A percentile compares a stretch with the other conserved stretches of the same genome.
Conservation (phyloP, 805 yeast species). For the Candida ponderosae region DNA sequence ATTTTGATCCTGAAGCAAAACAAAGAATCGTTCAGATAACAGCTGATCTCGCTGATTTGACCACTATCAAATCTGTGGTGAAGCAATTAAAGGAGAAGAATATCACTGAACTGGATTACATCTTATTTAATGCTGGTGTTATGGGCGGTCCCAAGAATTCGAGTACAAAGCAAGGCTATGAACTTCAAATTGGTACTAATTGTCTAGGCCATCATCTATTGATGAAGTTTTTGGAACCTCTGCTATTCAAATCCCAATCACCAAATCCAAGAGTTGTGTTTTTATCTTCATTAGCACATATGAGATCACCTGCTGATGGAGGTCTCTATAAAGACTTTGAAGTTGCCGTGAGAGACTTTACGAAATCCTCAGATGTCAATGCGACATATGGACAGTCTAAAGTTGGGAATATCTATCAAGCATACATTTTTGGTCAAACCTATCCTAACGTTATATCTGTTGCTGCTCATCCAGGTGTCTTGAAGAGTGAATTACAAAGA, state of each 20-base stretch:
- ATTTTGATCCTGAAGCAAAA: conserved; percentile 17
- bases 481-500: conserved; percentile 28
- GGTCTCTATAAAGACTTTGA: neutral
- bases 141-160: conserved; percentile 23
- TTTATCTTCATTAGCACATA: conserved; percentile 31
- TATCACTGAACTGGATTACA: conserved; percentile 18
- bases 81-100: conserved; percentile 10
- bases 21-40: conserved; percentile 15
- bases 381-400: conserved; percentile 29
- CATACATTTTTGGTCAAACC: neutral
- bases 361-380: neutral
- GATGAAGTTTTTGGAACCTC: conserved; percentile 27
- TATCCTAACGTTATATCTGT: neutral
- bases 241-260: conserved; percentile 23
- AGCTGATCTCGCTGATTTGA: conserved; percentile 28
- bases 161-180: conserved; percentile 30
- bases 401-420: conserved; percentile 16
- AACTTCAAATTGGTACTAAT: conserved; percentile 33
- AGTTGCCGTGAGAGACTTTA: neutral
- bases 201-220: conserved; percentile 31
- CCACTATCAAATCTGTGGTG: conserved; percentile 26
- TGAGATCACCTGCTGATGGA: conserved; percentile 14
- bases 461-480: conserved; percentile 31
- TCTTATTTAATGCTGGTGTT: conserved; percentile 33
- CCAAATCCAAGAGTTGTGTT: conserved; percentile 31